Percentiles rank a stretch among this genome's conserved stretches.
Conservation (phyloP, 495 filamentous ascomycete species). For the Talaromyces wortmannii region DNA sequence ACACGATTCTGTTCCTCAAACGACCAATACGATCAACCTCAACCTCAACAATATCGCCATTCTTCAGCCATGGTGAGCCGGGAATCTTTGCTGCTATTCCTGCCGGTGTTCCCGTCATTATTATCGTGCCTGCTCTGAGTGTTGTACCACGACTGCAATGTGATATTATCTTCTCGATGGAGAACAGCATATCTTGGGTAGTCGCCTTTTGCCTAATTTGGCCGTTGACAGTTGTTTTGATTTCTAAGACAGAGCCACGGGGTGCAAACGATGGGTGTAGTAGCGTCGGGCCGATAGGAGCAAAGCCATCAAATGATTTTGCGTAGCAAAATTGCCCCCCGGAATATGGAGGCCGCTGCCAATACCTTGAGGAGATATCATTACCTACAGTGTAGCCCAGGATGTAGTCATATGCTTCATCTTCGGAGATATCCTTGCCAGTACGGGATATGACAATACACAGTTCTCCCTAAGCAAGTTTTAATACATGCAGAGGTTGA, state of each 20-base stretch:
- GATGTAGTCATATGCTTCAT: constrained; percentile 56
- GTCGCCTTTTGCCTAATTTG: constrained; percentile 53
- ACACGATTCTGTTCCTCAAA: neutral
- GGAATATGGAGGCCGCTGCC: constrained; percentile 45
- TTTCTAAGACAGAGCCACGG: constrained; percentile 26
- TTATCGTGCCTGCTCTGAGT: constrained; percentile 59
- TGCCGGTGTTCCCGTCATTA: constrained; percentile 62
- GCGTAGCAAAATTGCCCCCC: constrained; percentile 55
- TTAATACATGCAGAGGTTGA: constrained; percentile 44
- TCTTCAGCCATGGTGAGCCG: constrained; percentile 24
- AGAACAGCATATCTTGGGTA: constrained; percentile 65
- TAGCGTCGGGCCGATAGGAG: constrained; percentile 54
- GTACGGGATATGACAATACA: constrained; percentile 59
- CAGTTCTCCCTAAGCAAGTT: constrained; percentile 52
- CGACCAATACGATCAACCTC: constrained; percentile 22
- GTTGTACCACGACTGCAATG: constrained; percentile 65
- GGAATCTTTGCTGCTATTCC: constrained; percentile 7
- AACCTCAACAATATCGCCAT: constrained; percentile 47
- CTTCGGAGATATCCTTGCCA: constrained; percentile 55
- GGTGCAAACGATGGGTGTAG: constrained; percentile 39
- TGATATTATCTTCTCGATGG: constrained; percentile 53
- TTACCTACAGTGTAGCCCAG: constrained; percentile 65
- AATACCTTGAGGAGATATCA: constrained; percentile 65
- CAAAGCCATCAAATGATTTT: constrained; percentile 75
- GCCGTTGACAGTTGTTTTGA: constrained; percentile 58